Evolutionary conservation across 768 basidiomycete species (phyloP).

Genomic region (Ramaria sp.): DNA sequence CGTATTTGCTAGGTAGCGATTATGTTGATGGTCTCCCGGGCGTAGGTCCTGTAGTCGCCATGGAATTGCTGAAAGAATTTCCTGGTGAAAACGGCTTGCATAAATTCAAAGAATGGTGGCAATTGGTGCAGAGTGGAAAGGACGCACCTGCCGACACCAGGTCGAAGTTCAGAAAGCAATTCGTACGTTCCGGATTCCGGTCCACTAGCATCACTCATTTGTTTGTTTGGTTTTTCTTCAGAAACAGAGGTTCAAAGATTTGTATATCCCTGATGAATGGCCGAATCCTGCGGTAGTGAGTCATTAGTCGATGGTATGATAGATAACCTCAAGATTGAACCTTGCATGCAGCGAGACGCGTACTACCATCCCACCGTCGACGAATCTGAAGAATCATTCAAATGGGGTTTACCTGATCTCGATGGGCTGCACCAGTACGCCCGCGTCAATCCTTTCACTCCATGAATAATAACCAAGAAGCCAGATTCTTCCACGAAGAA

Average conservation of each 20-base stretch:
- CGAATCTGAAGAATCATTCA: conserved; percentile 85
- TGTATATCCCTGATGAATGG: conserved; percentile 79
- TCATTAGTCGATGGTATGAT: conserved; percentile 9
- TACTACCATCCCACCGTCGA: conserved; percentile 91
- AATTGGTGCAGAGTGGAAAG: conserved; percentile 79
- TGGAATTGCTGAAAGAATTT: conserved; percentile 93
- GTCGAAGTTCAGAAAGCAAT: conserved; percentile 71
- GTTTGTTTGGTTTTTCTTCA: conserved; percentile 20
- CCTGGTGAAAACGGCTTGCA: conserved; percentile 75
- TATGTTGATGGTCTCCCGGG: conserved; percentile 90
- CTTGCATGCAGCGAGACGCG: conserved; percentile 61
- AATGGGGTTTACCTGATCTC: conserved; percentile 95
- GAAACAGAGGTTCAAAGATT: conserved; percentile 84
- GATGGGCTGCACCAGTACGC: conserved; percentile 78
- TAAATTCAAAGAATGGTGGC: conserved; percentile 92
- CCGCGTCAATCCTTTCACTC: neutral
- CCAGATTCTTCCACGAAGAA: conserved; percentile 64
- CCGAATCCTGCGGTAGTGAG: conserved; percentile 85
- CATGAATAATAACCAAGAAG: conserved; percentile 1
- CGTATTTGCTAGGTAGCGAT: conserved; percentile 93
- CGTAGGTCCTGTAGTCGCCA: conserved; percentile 90
- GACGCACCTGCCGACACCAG: conserved; percentile 66
- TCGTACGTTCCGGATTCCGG: conserved; percentile 34
- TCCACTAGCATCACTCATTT: neutral
- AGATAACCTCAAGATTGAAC: neutral